Conservation (phyloP, 1,139 yeast species). For the Yamadazyma triangularis region DNA sequence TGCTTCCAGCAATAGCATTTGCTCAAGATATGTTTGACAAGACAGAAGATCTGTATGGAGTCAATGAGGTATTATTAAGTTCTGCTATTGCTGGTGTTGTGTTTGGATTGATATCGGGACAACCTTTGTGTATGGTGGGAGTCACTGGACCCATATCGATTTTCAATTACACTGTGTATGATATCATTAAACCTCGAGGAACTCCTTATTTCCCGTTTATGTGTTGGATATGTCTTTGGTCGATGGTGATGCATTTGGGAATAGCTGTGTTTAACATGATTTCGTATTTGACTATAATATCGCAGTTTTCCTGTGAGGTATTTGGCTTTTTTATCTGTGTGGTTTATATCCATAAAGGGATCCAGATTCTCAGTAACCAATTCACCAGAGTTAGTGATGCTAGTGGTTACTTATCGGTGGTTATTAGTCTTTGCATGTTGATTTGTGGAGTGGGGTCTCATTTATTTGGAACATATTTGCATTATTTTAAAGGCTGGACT, state of each 20-base stretch:
- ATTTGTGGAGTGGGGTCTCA: slow-evolving; percentile 67
- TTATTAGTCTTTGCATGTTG: slow-evolving; percentile 68
- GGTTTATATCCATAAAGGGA: slow-evolving; percentile 88
- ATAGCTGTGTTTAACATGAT: slow-evolving; percentile 72
- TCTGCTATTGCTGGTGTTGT: slow-evolving; percentile 87
- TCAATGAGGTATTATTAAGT: slow-evolving; percentile 80
- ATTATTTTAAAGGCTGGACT: slow-evolving; percentile 52
- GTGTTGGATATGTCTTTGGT: slow-evolving; percentile 96
- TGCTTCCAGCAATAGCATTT: slow-evolving; percentile 92
- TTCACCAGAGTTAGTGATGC: slow-evolving; percentile 44
- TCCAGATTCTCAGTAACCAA: slow-evolving; percentile 73
- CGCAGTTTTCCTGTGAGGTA: slow-evolving; percentile 84
- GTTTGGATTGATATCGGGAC: slow-evolving; percentile 83
- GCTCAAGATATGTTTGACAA: slow-evolving; percentile 96
- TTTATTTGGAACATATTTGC: slow-evolving; percentile 56
- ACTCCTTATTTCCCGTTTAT: slow-evolving; percentile 84
- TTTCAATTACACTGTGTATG: slow-evolving; percentile 87
- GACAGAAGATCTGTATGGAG: slow-evolving; percentile 82
- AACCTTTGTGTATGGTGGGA: slow-evolving; percentile 94
- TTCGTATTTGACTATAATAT: slow-evolving; percentile 65
- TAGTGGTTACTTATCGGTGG: slow-evolving; percentile 72
- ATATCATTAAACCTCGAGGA: slow-evolving; percentile 60
- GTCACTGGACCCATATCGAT: slow-evolving; percentile 94
- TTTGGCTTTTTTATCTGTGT: slow-evolving; percentile 90
- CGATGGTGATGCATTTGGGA: slow-evolving; percentile 73